Evolutionary conservation across 495 filamentous ascomycete species (phyloP).

Genomic region (Amorphotheca resinae): DNA sequence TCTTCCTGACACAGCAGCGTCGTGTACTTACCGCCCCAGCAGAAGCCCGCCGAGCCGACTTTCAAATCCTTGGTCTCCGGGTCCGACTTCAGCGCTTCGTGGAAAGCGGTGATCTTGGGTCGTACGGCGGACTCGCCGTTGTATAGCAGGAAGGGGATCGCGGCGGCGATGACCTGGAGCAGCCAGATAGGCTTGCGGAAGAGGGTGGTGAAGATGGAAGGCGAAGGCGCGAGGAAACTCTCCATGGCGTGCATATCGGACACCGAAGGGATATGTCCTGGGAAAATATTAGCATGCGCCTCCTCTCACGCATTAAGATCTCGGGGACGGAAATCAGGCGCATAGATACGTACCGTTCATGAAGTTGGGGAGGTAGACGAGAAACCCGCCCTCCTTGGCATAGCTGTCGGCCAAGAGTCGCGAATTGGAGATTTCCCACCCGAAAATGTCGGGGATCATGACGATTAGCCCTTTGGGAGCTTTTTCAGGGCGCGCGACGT

Average conservation of each 20-base stretch:
- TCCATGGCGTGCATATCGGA: not conserved
- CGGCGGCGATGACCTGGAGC: conserved; percentile 8
- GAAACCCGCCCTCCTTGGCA: conserved; percentile 33
- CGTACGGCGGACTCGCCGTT: conserved; percentile 23
- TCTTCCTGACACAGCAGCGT: conserved; percentile 29
- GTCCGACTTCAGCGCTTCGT: conserved; percentile 28
- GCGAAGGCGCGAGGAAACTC: not conserved
- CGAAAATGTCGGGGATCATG: conserved; percentile 44
- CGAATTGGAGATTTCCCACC: conserved; percentile 43
- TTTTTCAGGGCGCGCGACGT: conserved; percentile 29
- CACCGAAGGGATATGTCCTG: not conserved
- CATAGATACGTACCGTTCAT: conserved; percentile 41
- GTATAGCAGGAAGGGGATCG: conserved; percentile 25
- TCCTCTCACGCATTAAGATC: no score
- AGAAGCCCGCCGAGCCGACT: conserved; percentile 42
- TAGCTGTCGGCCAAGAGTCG: conserved; percentile 41
- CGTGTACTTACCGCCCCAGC: conserved; percentile 46
- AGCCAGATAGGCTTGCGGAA: conserved; percentile 4
- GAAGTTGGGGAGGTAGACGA: conserved; percentile 46
- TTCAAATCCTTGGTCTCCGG: conserved; percentile 12
- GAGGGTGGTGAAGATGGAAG: conserved; percentile 16
- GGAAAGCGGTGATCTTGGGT: conserved; percentile 35
- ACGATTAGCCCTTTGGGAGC: conserved; percentile 35
- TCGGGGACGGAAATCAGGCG: no score
- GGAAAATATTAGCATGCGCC: not conserved